Conservation (phyloP, 2,329 filamentous ascomycete species). For the Phialophora macrospora region DNA sequence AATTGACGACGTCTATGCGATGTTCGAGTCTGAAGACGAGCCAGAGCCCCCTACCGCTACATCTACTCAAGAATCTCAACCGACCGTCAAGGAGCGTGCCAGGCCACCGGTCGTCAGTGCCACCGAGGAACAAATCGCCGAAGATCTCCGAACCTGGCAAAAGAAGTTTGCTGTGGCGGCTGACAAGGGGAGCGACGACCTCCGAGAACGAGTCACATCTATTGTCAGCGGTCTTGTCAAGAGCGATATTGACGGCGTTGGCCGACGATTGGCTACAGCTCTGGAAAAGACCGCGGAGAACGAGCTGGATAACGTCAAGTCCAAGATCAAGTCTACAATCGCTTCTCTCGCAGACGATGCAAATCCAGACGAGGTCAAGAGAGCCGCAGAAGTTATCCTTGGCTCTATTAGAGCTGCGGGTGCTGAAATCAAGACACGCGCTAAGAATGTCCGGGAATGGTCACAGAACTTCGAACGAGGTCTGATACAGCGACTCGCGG, state of each 20-base stretch:
- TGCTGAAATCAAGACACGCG: slow-evolving; percentile 73
- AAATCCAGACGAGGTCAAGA: slow-evolving; percentile 57
- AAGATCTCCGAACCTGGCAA: slow-evolving; percentile 85
- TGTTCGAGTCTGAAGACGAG: slow-evolving; percentile 35
- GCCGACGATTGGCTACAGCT: slow-evolving; percentile 68
- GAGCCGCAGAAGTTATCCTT: slow-evolving; percentile 59
- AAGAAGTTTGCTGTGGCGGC: slow-evolving; percentile 83
- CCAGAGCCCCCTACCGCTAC: slow-evolving; percentile 36
- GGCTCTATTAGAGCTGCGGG: slow-evolving; percentile 69
- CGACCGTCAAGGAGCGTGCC: slow-evolving; percentile 26
- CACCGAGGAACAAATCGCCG: slow-evolving; percentile 65
- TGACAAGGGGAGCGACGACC: slow-evolving; percentile 76
- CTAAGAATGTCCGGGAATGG: slow-evolving; percentile 78
- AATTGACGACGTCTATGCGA: slow-evolving; percentile 32
- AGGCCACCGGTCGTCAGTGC: slow-evolving; percentile 23
- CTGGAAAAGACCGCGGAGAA: slow-evolving; percentile 70
- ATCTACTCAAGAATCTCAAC: slow-evolving; percentile 40
- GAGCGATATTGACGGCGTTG: slow-evolving; percentile 67
- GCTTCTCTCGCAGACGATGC: slow-evolving; percentile 63
- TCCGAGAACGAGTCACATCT: slow-evolving; percentile 66
- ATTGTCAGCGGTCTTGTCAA: slow-evolving; percentile 75
- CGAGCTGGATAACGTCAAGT: slow-evolving; percentile 69
- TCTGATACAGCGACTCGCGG: slow-evolving; percentile 69
- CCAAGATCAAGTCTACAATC: slow-evolving; percentile 64
- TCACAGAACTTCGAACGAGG: slow-evolving; percentile 72